phyloP scores from a whole-genome alignment of 2,329 filamentous ascomycete species.

The Neofusicoccum kwambonambiense region DNA sequence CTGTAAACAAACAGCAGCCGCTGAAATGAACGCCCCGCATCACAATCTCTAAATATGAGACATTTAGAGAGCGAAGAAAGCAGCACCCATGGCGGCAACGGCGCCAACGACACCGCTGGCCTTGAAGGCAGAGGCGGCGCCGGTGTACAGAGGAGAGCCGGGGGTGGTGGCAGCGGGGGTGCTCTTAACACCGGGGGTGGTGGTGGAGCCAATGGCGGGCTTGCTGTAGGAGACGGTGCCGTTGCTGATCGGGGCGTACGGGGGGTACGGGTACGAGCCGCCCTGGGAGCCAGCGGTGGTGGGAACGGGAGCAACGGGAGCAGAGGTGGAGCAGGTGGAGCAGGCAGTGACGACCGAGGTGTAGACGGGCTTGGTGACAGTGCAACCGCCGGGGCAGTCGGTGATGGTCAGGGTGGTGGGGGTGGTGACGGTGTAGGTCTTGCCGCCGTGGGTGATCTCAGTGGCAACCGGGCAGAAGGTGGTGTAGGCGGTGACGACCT shows the following conservation, averaged over 20 bases:
- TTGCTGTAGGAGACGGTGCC: conserved; percentile 28
- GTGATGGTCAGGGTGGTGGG: conserved; percentile 23
- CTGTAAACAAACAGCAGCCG: background rate
- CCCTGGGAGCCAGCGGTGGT: conserved; percentile 20
- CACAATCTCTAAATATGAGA: background rate
- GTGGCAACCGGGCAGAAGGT: conserved; percentile 29
- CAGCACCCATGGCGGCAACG: conserved; percentile 23
- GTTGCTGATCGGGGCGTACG: conserved; percentile 33
- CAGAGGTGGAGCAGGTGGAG: conserved; percentile 10
- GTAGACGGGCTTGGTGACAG: conserved; percentile 27
- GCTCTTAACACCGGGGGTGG: conserved; percentile 26
- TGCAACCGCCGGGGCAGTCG: conserved; percentile 25
- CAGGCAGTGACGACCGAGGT: conserved; percentile 14
- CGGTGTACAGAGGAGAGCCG: conserved; percentile 43
- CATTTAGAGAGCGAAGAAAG: conserved; percentile 18
- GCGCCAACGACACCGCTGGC: conserved; percentile 48
- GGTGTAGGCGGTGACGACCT: conserved; percentile 33
- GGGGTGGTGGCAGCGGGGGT: conserved; percentile 31
- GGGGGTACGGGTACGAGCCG: conserved; percentile 19
- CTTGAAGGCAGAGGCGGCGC: conserved; percentile 47
- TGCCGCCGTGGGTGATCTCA: conserved; percentile 3
- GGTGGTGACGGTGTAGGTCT: conserved; percentile 18
- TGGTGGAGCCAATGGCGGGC: conserved; percentile 21
- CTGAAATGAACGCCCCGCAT: background rate
- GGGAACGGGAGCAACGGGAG: background rate